A percentile compares a stretch with the other conserved stretches of the same genome.
Evolutionary conservation across 345 rosid species (phyloP).

Genomic region (Xanthoceras sorbifolium): DNA sequence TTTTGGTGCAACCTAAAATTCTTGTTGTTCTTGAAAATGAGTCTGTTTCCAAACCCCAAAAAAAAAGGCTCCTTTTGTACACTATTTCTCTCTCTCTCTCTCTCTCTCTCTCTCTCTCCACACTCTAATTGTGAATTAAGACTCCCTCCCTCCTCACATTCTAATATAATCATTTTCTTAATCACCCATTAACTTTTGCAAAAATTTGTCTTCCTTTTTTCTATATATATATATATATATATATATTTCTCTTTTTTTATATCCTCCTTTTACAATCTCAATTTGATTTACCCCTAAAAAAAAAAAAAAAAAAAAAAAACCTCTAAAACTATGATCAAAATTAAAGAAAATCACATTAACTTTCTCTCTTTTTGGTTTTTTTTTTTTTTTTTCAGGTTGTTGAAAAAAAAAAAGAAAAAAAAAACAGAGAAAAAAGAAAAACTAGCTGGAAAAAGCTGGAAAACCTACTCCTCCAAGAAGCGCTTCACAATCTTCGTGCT

Average conservation of each 20-base stretch:
- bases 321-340: neutral
- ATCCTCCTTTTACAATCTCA: neutral
- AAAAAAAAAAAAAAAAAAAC: too few species aligned
- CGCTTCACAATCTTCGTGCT: slow-evolving; percentile 69
- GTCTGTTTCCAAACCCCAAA: neutral
- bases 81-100: neutral
- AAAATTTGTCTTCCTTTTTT: neutral
- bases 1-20: neutral
- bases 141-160: neutral
- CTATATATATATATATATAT: neutral
- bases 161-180: neutral
- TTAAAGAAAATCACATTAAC: neutral
- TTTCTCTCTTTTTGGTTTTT: neutral
- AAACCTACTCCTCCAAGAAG: slow-evolving; percentile 72
- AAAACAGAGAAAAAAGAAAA: neutral
- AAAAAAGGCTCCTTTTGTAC: slow-evolving; percentile 27
- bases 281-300: neutral
- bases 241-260: too few species aligned
- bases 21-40: neutral
- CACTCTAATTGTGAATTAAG: neutral
- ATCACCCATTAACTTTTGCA: neutral
- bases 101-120: neutral
- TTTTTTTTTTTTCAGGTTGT: too few species aligned
- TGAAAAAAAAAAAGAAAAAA: neutral
- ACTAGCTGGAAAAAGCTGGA: slow-evolving; percentile 41